Evolutionary conservation across 78 protist species (phyloP).

Genomic region (slime mould (Dictyostelium discoideum)): DNA sequence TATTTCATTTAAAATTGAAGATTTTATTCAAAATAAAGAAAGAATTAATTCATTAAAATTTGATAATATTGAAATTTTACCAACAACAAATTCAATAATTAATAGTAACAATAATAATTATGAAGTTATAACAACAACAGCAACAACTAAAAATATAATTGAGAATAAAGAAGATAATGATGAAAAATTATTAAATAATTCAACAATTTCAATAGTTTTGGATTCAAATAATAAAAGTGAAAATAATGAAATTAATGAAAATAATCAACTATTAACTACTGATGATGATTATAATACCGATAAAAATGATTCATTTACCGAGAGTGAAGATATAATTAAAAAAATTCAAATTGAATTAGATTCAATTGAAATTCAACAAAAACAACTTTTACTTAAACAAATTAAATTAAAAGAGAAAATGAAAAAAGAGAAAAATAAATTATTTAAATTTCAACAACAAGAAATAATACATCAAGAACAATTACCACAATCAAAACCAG

Average conservation of each 20-base stretch:
- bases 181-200: not conserved
- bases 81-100: not conserved
- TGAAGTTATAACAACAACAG: not conserved
- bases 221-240: not conserved
- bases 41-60: not conserved
- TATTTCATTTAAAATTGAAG: not conserved
- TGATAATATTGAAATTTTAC: not conserved
- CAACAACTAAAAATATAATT: not conserved
- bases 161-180: not conserved
- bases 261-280: not conserved
- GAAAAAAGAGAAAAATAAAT: not conserved
- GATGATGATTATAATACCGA: not conserved
- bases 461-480: not conserved
- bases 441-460: not conserved
- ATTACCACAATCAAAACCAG: not conserved
- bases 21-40: slow-evolving; percentile 39
- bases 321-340: not conserved
- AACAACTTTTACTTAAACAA: not conserved
- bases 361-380: not conserved
- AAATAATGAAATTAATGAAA: not conserved
- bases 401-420: not conserved
- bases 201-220: not conserved
- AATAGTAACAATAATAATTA: not conserved
- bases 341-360: not conserved
- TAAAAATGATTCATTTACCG: not conserved